phyloP scores from a whole-genome alignment of 2,329 filamentous ascomycete species.

The Ploettnerulaceae sp. region DNA sequence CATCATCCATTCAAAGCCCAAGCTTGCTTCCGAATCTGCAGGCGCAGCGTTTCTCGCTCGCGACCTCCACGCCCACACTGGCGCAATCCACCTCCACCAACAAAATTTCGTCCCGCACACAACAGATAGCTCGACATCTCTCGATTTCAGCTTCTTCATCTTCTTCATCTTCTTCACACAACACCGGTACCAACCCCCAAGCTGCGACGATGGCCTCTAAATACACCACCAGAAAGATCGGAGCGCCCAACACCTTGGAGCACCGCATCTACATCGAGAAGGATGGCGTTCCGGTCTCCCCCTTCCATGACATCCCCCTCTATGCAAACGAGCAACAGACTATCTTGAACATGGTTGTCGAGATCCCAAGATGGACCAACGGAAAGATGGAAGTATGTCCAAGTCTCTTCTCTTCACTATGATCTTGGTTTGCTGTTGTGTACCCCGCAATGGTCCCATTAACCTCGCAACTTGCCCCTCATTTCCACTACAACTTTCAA shows the following conservation, averaged over 20 bases:
- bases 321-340: slow-evolving; percentile 96
- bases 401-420: neutral
- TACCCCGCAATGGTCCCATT: slow-evolving; percentile 18
- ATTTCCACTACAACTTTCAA: neutral
- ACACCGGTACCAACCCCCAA: slow-evolving; percentile 15
- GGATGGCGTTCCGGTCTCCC: slow-evolving; percentile 88
- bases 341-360: slow-evolving; percentile 97
- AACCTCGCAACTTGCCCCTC: slow-evolving; percentile 5
- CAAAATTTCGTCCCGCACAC: slow-evolving; percentile 28
- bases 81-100: slow-evolving; percentile 21
- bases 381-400: slow-evolving; percentile 91
- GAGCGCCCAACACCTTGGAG: slow-evolving; percentile 86
- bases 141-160: slow-evolving; percentile 35
- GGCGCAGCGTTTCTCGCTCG: slow-evolving; percentile 8
- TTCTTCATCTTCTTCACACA: slow-evolving; percentile 7
- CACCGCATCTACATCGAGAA: slow-evolving; percentile 98
- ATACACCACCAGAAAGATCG: slow-evolving; percentile 83
- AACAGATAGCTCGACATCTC: slow-evolving; percentile 45
- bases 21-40: slow-evolving; percentile 6
- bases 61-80: slow-evolving; percentile 18
- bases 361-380: slow-evolving; percentile 99
- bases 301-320: slow-evolving; percentile 98
- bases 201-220: slow-evolving; percentile 35
- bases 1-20: neutral
- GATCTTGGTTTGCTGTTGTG: slow-evolving; percentile 9